A percentile compares a stretch with the other conserved stretches of the same genome.
These are phyloP conservation scores for Populus tomentosa DNA, from an alignment of 441 rosid genomes.

Conservation along the genomic window DNA sequence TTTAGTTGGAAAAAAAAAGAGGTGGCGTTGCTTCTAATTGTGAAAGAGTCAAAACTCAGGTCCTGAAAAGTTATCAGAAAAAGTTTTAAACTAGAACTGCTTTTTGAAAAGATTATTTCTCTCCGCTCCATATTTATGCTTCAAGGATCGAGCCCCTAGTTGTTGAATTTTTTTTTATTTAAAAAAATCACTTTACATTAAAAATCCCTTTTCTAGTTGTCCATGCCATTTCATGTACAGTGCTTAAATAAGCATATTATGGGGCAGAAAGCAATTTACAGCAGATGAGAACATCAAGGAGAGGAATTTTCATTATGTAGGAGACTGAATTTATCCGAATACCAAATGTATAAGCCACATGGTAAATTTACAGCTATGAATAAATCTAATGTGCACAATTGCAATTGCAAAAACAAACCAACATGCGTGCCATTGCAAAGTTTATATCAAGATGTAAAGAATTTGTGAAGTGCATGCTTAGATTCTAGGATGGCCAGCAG, in stretches of 20 bases:
- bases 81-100: too few species aligned
- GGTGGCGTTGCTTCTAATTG: background rate
- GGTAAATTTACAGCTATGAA: slow-evolving; percentile 5
- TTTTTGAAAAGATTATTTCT: too few species aligned
- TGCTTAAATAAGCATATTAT: background rate
- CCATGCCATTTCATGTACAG: background rate
- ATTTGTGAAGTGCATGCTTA: slow-evolving; percentile 5
- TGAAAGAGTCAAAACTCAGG: background rate
- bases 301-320: background rate
- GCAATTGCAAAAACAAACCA: background rate
- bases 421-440: background rate
- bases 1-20: background rate
- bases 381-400: background rate
- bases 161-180: too few species aligned
- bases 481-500: slow-evolving; percentile 1
- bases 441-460: slow-evolving; percentile 6
- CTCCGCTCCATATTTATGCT: background rate
- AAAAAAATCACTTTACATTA: too few species aligned
- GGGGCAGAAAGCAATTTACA: background rate
- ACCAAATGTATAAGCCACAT: background rate
- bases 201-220: too few species aligned
- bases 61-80: background rate
- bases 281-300: background rate
- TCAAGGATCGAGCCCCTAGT: too few species aligned
- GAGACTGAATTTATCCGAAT: background rate